A percentile compares a stretch with the other conserved stretches of the same genome.
phyloP scores from a whole-genome alignment of 305 asterid genomes.

The Solanum hybrid region DNA sequence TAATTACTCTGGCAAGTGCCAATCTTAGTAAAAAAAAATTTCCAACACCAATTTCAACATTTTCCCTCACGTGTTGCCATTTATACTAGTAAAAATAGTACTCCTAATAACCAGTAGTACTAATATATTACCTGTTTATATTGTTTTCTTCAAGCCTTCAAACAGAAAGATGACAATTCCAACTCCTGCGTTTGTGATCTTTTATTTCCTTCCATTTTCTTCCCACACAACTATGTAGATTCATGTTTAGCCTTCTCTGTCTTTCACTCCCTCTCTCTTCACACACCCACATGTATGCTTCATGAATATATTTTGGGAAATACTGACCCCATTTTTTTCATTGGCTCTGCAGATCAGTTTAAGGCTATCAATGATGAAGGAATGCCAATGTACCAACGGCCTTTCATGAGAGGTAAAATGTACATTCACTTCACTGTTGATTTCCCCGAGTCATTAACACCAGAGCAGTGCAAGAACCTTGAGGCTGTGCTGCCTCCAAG shows the following conservation, averaged over 20 bases:
- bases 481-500: slow-evolving; percentile 57
- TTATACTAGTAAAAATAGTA: background rate
- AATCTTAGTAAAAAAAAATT: background rate
- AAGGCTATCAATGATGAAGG: slow-evolving; percentile 95
- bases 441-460: slow-evolving; percentile 61
- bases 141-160: background rate
- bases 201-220: background rate
- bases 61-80: background rate
- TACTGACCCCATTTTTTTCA: background rate
- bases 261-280: background rate
- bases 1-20: background rate
- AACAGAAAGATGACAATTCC: background rate
- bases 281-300: background rate
- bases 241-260: background rate
- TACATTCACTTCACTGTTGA: slow-evolving; percentile 73
- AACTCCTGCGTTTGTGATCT: background rate
- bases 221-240: background rate
- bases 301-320: background rate
- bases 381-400: slow-evolving; percentile 84
- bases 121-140: background rate
- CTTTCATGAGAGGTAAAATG: slow-evolving; percentile 80
- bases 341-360: slow-evolving; percentile 48
- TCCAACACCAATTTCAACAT: background rate
- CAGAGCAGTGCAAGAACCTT: slow-evolving; percentile 60
- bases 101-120: background rate